Base-by-base conservation (phyloP, 441 rosid species). In the Cnidoscolus chayamansa region DNA sequence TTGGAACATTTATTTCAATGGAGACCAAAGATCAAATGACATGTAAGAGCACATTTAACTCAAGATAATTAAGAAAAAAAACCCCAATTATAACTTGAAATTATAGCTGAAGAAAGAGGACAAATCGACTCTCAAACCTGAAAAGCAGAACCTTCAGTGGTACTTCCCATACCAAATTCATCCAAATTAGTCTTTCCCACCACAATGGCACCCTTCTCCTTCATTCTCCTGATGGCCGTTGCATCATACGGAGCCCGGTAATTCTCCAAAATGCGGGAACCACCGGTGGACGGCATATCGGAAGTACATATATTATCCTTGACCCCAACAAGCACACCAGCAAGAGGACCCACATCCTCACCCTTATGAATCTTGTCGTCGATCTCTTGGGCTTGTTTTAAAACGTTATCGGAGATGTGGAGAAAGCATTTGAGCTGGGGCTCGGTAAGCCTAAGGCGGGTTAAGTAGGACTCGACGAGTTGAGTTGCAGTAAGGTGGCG, bases 131-230 rank as follows among this genome's bases (percentile, higher is more conserved):
- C 35, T 56, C 63, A 30, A 79, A 93, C 98, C 97, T 93, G 85
- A 83, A 83, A 93, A 9, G 89, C 93, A 70, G 98, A 94, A 63
- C 83, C 86, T 84, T 94, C 98, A 55, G 98, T 94, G 10, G 95
- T 84, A 74, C 97, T 92, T 40, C 97, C 97, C 98, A 92, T 94
- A 4, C 98, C 98, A 62, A 94, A 94, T 75, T 94, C 97, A 81
- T 92, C 98, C 87, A 94, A 67, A 84, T 94, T 94, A 48, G 98
- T 90, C 84, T 92, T 94, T 6, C 98, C 98, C 55, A 90, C 84
- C 63, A 92, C 88, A 79, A 92, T 89, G 53, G 87, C 97, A 31
- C 95, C 94, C 70, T 76, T 60, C 25, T 87, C 90, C 83, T 84
- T 89, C 45, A 40, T 40, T 40, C 45, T 40, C 45, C 45, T 40